phyloP scores from a whole-genome alignment of 306 rosid species.

The Castanospermum australe region DNA sequence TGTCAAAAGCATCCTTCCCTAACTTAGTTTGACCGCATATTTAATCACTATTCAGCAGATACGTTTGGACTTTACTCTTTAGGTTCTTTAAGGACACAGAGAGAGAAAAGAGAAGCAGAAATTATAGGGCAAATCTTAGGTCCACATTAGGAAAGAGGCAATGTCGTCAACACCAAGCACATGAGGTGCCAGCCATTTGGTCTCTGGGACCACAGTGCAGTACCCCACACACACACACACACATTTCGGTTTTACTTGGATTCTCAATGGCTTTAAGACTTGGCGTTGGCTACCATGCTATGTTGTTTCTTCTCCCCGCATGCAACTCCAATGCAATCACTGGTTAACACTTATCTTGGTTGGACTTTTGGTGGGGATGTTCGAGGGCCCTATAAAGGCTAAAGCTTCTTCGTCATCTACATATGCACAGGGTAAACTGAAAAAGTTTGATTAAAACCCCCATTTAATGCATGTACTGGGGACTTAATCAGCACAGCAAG shows the following conservation, averaged over 20 bases:
- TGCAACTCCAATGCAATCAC: neutral
- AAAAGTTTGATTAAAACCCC: neutral
- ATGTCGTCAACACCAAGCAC: slow-evolving; percentile 7
- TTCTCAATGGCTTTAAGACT: neutral
- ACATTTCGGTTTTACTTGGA: neutral
- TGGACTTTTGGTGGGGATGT: neutral
- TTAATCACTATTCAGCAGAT: neutral
- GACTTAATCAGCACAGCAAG: neutral
- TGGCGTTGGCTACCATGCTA: neutral
- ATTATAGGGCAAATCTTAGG: neutral
- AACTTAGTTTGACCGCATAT: neutral
- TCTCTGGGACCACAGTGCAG: neutral
- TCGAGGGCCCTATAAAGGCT: neutral
- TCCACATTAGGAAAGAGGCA: slow-evolving; percentile 5
- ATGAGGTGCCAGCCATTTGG: neutral
- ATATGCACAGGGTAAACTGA: no score
- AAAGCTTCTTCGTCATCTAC: neutral
- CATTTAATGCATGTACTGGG: slow-evolving; percentile 11
- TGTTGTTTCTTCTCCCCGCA: no score
- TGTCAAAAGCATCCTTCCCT: no score
- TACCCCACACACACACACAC: neutral
- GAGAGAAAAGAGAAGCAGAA: neutral
- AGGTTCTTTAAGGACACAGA: neutral
- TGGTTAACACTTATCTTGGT: neutral
- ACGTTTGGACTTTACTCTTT: neutral